Base-by-base conservation (phyloP, 1,139 yeast species). In the Lodderomyces parapsilosis region DNA sequence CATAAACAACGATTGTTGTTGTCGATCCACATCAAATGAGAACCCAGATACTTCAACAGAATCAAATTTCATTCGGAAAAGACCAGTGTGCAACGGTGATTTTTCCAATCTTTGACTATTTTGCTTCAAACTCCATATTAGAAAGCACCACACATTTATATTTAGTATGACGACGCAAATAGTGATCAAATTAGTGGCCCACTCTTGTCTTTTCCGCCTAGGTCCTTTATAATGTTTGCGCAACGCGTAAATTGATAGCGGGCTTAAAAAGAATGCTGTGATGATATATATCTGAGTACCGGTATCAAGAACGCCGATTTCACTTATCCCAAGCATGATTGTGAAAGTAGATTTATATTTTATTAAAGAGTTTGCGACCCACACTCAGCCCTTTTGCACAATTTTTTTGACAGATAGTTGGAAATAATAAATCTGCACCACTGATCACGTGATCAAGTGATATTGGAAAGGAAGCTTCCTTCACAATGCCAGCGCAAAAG, bases 111-210 rank as follows among this genome's bases (percentile, higher is more conserved):
- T 34, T 8, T 22, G 19, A 22, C 19, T 19, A 13, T 34, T 15
- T 23, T 34, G 37, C 13, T n/a, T 22, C 27, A 34, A 34, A 17
- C 28, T 13, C 37, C 28, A 34, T n/a, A 34, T n/a, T 34, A 22
- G 18, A 34, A 34, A 34, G 13, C 14, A 22, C 37, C 37, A 34
- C 25, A n/a, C 37, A n/a, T 34, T 34, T 13, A 34, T 6, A 34
- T 34, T 34, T 22, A 34, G 27, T 34, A 34, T 34, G 25, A 34
- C n/a, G 6, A 34, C 10, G 18, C 37, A 34, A 14, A 20, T n/a
- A 22, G 25, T 19, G 4, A 19, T 23, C n/a, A 34, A 20, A 19
- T 22, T 20, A 18, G 19, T 34, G 27, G 25, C 17, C 18, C 17
- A 20, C 11, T 34, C 37, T 13, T 34, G 25, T 11, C 23, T 34